phyloP scores from a whole-genome alignment of 2,329 filamentous ascomycete genomes.

The Bipolaris bicolor region DNA sequence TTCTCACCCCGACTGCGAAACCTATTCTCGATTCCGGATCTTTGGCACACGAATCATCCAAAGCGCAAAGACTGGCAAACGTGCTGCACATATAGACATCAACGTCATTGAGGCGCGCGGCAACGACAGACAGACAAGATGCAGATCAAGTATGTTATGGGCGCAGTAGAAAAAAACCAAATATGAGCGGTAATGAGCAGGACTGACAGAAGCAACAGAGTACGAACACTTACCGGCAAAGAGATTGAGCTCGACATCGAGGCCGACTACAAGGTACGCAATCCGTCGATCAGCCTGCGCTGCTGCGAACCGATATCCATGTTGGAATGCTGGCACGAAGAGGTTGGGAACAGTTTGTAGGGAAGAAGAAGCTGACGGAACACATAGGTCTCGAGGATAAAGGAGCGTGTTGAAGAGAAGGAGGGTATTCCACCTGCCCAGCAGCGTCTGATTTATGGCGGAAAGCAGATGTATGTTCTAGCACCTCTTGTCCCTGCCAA shows the following conservation, averaged over 20 bases:
- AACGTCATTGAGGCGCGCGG: constrained; percentile 3
- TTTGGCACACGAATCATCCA: not conserved
- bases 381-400: constrained; percentile 85
- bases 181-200: too few relatives aligned
- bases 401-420: constrained; percentile 99
- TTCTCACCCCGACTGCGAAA: not conserved
- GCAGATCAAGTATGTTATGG: constrained; percentile 45
- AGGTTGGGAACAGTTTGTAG: fast-evolving
- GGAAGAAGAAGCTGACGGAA: constrained; percentile 15
- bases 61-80: not conserved
- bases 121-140: constrained; percentile 27
- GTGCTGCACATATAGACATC: not conserved
- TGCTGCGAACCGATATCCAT: too few relatives aligned
- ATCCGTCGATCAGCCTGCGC: not conserved
- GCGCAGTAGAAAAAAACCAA: too few relatives aligned
- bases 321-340: not conserved
- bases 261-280: constrained; percentile 81
- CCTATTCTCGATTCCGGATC: not conserved
- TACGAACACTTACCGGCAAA: constrained; percentile 96
- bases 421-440: constrained; percentile 97
- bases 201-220: constrained; percentile 41
- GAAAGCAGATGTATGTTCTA: constrained; percentile 85
- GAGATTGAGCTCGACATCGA: constrained; percentile 99
- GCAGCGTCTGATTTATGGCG: constrained; percentile 93
- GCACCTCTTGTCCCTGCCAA: not conserved